Conservation (phyloP, 371 early-diverging fungal genomes). For the Mortierella sp. region DNA sequence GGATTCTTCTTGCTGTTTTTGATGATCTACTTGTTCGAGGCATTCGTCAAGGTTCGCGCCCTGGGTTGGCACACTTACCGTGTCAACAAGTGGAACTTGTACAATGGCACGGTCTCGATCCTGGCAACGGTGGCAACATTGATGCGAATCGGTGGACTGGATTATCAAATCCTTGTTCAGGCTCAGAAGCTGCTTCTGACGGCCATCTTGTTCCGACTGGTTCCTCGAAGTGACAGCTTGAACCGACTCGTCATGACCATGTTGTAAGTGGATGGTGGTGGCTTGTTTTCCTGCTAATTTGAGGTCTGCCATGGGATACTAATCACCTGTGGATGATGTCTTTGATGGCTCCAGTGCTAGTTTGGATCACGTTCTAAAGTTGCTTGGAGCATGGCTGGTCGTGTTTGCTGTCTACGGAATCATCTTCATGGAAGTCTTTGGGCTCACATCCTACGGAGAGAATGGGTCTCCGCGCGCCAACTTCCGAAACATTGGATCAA, state of each 20-base stretch:
- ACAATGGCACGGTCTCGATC: constrained; percentile 63
- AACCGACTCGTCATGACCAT: constrained; percentile 76
- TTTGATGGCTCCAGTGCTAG: constrained; percentile 24
- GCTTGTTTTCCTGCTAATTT: neutral
- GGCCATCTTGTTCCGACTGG: constrained; percentile 71
- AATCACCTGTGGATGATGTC: too few species aligned
- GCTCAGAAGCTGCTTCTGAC: constrained; percentile 73
- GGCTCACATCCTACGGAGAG: constrained; percentile 70
- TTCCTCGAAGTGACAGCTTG: constrained; percentile 70
- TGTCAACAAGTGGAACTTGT: constrained; percentile 70
- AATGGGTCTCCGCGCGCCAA: constrained; percentile 66
- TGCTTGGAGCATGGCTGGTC: constrained; percentile 76
- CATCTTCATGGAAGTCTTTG: constrained; percentile 81
- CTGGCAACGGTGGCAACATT: constrained; percentile 63
- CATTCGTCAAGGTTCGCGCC: constrained; percentile 62
- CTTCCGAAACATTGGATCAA: constrained; percentile 66
- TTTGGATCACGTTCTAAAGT: constrained; percentile 68
- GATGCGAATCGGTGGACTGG: constrained; percentile 38
- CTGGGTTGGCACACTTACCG: constrained; percentile 69
- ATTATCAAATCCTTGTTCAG: constrained; percentile 60
- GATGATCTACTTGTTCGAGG: constrained; percentile 63
- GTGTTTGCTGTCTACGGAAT: constrained; percentile 75
- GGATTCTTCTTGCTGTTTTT: constrained; percentile 61
- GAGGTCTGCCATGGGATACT: neutral
- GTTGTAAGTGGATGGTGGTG: constrained; percentile 70